Evolutionary conservation across 2,329 filamentous ascomycete species (phyloP).

Genomic region (Clonostachys chloroleuca): DNA sequence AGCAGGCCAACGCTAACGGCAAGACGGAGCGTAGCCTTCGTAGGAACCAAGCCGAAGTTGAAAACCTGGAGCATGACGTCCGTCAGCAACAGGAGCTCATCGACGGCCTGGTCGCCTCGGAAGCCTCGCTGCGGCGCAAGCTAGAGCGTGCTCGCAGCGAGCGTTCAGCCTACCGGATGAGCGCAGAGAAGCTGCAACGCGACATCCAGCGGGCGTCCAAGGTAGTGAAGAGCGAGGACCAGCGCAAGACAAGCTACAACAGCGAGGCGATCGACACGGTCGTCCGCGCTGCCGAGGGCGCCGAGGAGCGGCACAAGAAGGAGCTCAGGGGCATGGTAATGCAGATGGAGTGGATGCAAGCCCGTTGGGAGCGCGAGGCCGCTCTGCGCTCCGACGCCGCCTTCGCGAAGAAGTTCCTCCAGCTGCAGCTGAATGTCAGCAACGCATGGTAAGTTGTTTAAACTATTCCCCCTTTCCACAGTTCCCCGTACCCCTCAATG

Average conservation of each 20-base stretch:
- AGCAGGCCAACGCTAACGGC: conserved; percentile 19
- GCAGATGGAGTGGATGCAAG: conserved; percentile 88
- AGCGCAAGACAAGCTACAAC: conserved; percentile 22
- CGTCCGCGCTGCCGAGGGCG: conserved; percentile 52
- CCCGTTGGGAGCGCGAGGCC: conserved; percentile 75
- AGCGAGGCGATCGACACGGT: conserved; percentile 54
- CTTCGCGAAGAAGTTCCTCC: conserved; percentile 82
- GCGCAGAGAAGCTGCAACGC: conserved; percentile 48
- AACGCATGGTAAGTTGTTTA: conserved; percentile 77
- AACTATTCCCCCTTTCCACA: conserved; percentile 2
- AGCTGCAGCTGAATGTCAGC: conserved; percentile 75
- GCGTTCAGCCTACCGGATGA: conserved; percentile 49
- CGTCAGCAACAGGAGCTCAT: conserved; percentile 65
- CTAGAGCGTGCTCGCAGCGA: conserved; percentile 67
- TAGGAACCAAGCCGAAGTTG: conserved; percentile 57
- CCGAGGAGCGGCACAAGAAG: conserved; percentile 66
- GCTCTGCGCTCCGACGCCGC: conserved; percentile 75
- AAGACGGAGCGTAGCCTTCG: conserved; percentile 58
- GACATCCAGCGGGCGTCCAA: conserved; percentile 36
- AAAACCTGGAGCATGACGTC: conserved; percentile 70
- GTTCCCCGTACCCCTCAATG: not conserved
- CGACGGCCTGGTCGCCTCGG: conserved; percentile 48
- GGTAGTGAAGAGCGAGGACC: conserved; percentile 24
- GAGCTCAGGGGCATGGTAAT: conserved; percentile 79
- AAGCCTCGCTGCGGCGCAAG: conserved; percentile 59